phyloP scores from a whole-genome alignment of 2,329 filamentous ascomycete genomes.

The Claviceps lovelessii region DNA sequence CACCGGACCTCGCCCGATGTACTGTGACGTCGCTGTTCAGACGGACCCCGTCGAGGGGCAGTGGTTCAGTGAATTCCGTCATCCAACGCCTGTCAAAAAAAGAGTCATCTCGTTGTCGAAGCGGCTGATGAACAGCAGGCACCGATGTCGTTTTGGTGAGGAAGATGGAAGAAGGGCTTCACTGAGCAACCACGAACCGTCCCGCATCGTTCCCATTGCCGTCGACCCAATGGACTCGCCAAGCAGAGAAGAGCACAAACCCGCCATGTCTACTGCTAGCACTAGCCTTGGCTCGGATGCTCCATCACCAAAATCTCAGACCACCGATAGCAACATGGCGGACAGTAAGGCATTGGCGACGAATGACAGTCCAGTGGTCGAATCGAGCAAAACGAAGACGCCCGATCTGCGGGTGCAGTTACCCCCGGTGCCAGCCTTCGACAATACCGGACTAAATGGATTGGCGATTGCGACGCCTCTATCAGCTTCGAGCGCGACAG shows the following conservation, averaged over 20 bases:
- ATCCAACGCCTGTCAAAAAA: conserved; percentile 27
- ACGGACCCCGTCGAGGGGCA: conserved; percentile 40
- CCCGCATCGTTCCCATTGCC: conserved; percentile 20
- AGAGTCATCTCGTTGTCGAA: conserved; percentile 39
- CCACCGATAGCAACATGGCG: conserved; percentile 13
- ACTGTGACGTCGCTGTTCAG: conserved; percentile 37
- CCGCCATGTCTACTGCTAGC: conserved; percentile 1
- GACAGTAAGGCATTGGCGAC: conserved; percentile 16
- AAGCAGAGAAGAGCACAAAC: conserved; percentile 15
- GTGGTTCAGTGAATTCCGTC: conserved; percentile 31
- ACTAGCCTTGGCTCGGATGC: conserved; percentile 10
- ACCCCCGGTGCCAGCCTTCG: conserved; percentile 40
- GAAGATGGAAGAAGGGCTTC: conserved; percentile 20
- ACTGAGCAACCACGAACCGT: conserved; percentile 9
- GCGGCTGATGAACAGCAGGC: conserved; percentile 35
- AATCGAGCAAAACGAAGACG: conserved; percentile 22
- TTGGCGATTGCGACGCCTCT: conserved; percentile 26
- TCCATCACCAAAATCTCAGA: conserved; percentile 12
- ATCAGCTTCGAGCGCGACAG: conserved; percentile 27
- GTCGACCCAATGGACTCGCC: conserved; percentile 28
- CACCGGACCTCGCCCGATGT: conserved; percentile 25
- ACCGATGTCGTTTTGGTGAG: conserved; percentile 28
- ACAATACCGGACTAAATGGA: conserved; percentile 21
- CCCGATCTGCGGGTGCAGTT: conserved; percentile 40
- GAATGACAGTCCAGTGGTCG: background rate